Conservation (phyloP, 305 asterid genomes). For the Fraxinus paxiana region DNA sequence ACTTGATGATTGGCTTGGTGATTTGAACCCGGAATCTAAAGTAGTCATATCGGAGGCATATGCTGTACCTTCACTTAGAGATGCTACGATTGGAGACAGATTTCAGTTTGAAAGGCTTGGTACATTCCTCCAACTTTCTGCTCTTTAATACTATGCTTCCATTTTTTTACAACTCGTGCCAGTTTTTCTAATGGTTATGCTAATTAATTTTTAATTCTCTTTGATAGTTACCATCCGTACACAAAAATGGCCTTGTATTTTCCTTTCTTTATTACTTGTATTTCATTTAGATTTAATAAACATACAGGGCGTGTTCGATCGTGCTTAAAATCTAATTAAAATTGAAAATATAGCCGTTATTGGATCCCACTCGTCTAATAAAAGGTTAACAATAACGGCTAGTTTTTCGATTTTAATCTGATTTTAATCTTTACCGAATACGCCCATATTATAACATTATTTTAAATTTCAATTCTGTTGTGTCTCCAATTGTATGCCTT, state of each 20-base stretch:
- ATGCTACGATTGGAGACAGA: conserved; percentile 59
- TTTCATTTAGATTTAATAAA: background rate
- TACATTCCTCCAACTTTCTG: conserved; percentile 26
- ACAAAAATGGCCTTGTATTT: background rate
- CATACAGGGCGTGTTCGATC: too few species aligned
- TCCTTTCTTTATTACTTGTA: background rate
- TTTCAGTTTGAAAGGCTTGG: conserved; percentile 96
- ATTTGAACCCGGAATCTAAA: conserved; percentile 73
- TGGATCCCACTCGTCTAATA: too few species aligned
- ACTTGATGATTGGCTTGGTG: conserved; percentile 81
- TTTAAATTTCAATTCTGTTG: background rate
- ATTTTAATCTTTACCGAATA: too few species aligned
- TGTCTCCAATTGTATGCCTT: background rate
- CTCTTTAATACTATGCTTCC: background rate
- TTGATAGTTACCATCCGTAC: background rate
- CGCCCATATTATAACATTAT: background rate
- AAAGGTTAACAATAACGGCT: too few species aligned
- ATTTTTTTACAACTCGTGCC: background rate
- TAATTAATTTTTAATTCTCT: background rate
- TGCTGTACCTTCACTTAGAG: conserved; percentile 59
- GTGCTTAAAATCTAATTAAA: too few species aligned
- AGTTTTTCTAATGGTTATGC: background rate
- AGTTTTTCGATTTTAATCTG: too few species aligned
- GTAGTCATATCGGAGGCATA: conserved; percentile 57
- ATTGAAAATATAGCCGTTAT: too few species aligned